Percentiles rank a stretch among this genome's conserved stretches.
Evolutionary conservation across 768 basidiomycete species (phyloP).

Genomic region (Tephrocybe rancida): DNA sequence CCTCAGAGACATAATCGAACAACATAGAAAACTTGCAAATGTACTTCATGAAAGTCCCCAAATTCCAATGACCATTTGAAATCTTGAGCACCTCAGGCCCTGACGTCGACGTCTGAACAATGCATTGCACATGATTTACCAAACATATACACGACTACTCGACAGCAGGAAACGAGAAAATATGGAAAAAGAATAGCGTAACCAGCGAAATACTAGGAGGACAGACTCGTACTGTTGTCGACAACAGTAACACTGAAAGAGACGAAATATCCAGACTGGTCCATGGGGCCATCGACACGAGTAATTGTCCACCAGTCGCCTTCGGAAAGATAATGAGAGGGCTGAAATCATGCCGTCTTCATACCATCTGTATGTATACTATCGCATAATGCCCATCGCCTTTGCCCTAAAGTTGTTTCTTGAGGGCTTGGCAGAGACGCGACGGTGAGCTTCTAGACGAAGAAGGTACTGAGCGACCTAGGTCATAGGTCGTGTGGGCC

Average conservation of each 20-base stretch:
- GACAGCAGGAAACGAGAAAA: not conserved
- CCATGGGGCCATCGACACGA: not conserved
- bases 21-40: no score
- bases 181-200: not conserved
- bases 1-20: not conserved
- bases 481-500: constrained; percentile 7
- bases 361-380: not conserved
- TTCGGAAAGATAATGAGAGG: not conserved
- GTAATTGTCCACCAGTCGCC: constrained; percentile 3
- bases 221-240: constrained; percentile 4
- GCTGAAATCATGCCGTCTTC: not conserved
- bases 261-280: constrained; percentile 11
- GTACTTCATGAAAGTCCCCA: no score
- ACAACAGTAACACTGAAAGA: constrained; percentile 7
- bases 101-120: no score
- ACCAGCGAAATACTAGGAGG: constrained; percentile 5
- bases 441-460: constrained; percentile 3
- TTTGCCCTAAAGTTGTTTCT: not conserved
- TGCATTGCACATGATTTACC: no score
- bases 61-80: no score
- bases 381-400: constrained; percentile 1
- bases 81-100: no score
- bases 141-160: not conserved
- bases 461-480: not conserved
- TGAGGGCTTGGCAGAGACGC: not conserved